Base-by-base conservation (phyloP, 208 protist species). In the Leishmania aethiopica region DNA sequence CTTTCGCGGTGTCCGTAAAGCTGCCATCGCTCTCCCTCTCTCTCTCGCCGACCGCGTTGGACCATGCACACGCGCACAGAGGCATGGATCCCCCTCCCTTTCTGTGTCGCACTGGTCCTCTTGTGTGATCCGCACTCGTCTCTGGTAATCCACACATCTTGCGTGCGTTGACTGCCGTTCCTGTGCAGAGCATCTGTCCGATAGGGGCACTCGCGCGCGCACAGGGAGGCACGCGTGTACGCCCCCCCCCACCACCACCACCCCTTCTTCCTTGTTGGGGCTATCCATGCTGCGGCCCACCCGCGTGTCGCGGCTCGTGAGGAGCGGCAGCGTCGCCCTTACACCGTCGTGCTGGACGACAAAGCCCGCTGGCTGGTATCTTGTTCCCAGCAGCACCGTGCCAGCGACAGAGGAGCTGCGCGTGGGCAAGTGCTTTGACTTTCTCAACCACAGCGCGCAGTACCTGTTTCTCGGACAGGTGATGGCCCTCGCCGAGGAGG, bases 401-500 rank as follows among this genome's bases (percentile, higher is more conserved):
- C 74, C 78, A 2, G 85, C 87, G 35, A 75, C 77, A n/a, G 84
- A 91, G 40, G 92, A 96, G 79, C 80, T 96, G 73, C 83, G 69
- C 25, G 92, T 96, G 0, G 55, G 72, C 32, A 97, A 97, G 77
- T 78, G 90, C 25, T 97, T 96, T 80, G 89, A 92, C 70, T 97
- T 97, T 72, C 82, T 95, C 19, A 92, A 96, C 53, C 94, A 97
- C 75, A 87, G 80, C 59, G 91, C 92, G 8, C 92, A 97, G 86
- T 97, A 97, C 83, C 74, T 81, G 53, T 95, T 96, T 79, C 86
- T 97, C 0, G 94, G 94, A 6, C 85, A 95, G 79, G 86, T 84
- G 17, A 96, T 96, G 93, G 92, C 94, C 47, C 86, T 96, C 42
- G 94, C 92, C 8, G 91, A 95, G 79, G 92, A 96, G 76, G 79